Evolutionary conservation across 805 yeast genomes (phyloP), one percentile per base, ranked within the genome.

Genomic region (Cyberlindnera subsufficiens): DNA sequence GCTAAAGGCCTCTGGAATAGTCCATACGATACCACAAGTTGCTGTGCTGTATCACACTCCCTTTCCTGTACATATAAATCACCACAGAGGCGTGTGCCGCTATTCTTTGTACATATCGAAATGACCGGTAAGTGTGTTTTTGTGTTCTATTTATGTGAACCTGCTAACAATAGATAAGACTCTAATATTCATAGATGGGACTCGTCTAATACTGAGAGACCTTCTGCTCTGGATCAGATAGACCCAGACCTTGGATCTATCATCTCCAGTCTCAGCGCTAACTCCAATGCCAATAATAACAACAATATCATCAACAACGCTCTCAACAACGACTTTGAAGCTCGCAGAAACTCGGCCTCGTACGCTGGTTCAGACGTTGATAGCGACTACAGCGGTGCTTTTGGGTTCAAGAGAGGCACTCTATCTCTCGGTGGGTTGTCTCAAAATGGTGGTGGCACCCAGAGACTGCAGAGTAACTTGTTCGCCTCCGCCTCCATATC

Each of bases 401-500:
- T 74, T 55, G 77, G 75, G n/a, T 60, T 70, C 49, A 72, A 68
- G 49, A 65, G 67, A 45, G 77, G 76, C 9, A 64, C 77, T 1
- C 55, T 72, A 22, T 71, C 77, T 4, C 66, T 65, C 8, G 75
- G 71, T 16, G 55, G 54, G 13, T 43, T 52, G 30, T 51, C 49
- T 27, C 54, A 51, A 35, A 42, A 42, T 16, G 51, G 46, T n/a
- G 35, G 35, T n/a, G 20, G 8, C 35, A 37, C 13, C 53, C 56
- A 27, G 3, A 58, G 73, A 43, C 55, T 62, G 33, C 62, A 64
- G 34, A 39, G 66, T 13, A 69, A 66, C 44, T 35, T 66, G 35
- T 74, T 79, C 51, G 82, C 80, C 3, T 70, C 86, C 8, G 82
- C 84, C 8, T 77, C 84, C 2, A 75, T 80, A 31, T 71, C 78